Percentiles rank a stretch among this genome's conserved stretches.
phyloP scores from a whole-genome alignment of 1,284 basidiomycete species.

The Tilletia indica region DNA sequence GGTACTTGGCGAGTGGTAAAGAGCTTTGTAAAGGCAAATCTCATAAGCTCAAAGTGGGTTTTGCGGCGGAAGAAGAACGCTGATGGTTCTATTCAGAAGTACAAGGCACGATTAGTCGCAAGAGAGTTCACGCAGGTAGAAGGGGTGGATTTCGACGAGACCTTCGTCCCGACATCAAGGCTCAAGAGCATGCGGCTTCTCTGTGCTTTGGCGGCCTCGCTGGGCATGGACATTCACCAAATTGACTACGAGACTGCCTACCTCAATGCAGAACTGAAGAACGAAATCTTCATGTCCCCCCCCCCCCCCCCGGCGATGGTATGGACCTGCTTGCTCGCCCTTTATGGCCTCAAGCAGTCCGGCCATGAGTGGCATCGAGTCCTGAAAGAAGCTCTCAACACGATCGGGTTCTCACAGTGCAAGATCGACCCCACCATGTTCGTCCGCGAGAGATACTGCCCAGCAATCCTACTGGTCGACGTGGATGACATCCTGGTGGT shows the following conservation, averaged over 20 bases:
- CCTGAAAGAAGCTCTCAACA: not conserved
- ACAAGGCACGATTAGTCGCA: constrained; percentile 22
- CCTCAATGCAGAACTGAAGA: not conserved
- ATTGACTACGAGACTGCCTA: constrained; percentile 14
- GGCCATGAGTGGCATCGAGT: constrained; percentile 8
- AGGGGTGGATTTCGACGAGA: constrained; percentile 22
- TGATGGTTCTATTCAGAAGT: constrained; percentile 16
- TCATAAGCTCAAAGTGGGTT: constrained; percentile 22
- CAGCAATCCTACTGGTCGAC: constrained; percentile 4
- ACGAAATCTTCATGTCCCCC: constrained; percentile 3
- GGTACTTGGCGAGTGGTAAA: not conserved
- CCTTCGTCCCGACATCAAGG: constrained; percentile 19
- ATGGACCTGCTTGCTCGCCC: not conserved
- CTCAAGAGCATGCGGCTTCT: not conserved
- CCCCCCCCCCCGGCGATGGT: too few relatives aligned
- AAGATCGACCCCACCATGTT: constrained; percentile 1
- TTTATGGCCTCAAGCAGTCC: not conserved
- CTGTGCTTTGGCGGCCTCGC: not conserved
- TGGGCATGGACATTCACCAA: not conserved
- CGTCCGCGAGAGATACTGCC: not conserved
- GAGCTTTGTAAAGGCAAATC: not conserved
- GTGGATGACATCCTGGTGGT: constrained; percentile 9
- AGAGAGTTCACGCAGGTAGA: constrained; percentile 21
- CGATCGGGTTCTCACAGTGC: not conserved
- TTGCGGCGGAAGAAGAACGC: constrained; percentile 9